Base-by-base conservation (phyloP, 2,329 filamentous ascomycete species). In the Xylaria polymorpha region DNA sequence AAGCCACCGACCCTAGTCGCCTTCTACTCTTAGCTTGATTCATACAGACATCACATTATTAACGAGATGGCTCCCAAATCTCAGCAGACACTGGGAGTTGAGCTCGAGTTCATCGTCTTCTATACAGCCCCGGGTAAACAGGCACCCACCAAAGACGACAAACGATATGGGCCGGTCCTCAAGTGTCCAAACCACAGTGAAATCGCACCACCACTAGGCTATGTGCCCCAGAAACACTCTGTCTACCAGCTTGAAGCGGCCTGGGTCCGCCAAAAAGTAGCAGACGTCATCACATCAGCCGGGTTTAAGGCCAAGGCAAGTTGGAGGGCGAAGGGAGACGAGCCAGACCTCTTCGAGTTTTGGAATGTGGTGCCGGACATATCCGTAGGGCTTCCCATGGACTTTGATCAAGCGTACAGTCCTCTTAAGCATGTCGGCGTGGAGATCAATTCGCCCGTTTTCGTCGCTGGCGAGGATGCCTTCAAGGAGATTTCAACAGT, bases 51-150 rank as follows among this genome's bases (percentile, higher is more conserved):
- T 41, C 4, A 4, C 41, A 14, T 15, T 12, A 32, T 18, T 35
- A 4, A 29, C 3, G 3, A 37, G 18, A 66, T 66, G 64, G 8
- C 32, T 25, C 2, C 41, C 14, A 14, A 15, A 29, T 53, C 56
- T 18, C 6, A 37, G 14, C 66, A 61, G 20, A 68, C 66, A 3
- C 12, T 65, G 25, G 66, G 66, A 2, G 25, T 68, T 10, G 62
- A 68, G 39, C 66, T 68, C 18, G 66, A 68, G 37, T 62, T 68
- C 22, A 35, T 68, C 1, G 44, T 68, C 1, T 68, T 68, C 22
- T 66, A 68, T 32, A 59, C 39, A 18, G 63, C 51, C 12, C 15
- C 14, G 0, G 22, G 29, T 5, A 2, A 50, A n/a, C 58, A 18
- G 37, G 37, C 37, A n/a, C 35, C 32, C 3, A 14, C 35, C 14